Evolutionary conservation across 1,284 basidiomycete genomes (phyloP).

Genomic region (Ganoderma leucocontextum): DNA sequence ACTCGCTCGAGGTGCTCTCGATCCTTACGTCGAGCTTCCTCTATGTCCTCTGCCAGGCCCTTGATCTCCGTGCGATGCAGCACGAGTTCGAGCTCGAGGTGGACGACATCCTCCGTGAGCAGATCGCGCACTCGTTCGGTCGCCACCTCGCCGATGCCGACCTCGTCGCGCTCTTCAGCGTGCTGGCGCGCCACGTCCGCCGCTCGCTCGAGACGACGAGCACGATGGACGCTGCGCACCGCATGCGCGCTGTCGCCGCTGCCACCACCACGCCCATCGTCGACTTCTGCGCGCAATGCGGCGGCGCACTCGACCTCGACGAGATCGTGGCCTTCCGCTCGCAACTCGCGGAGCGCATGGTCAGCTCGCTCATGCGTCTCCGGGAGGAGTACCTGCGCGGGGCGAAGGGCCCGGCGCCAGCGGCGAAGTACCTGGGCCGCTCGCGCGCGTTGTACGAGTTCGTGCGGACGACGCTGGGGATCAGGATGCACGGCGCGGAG

Average conservation of each 20-base stretch:
- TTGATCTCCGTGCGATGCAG: conserved; percentile 81
- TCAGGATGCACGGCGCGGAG: conserved; percentile 79
- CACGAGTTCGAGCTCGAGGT: conserved; percentile 65
- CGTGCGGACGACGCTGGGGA: conserved; percentile 68
- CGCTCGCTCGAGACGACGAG: conserved; percentile 70
- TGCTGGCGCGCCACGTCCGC: conserved; percentile 52
- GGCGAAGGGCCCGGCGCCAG: conserved; percentile 62
- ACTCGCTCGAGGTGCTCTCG: conserved; percentile 78
- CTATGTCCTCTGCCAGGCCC: conserved; percentile 81
- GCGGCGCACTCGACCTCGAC: conserved; percentile 38
- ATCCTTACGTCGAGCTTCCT: conserved; percentile 80
- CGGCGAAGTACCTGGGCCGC: conserved; percentile 66
- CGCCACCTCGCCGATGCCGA: conserved; percentile 47
- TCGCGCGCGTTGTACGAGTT: conserved; percentile 77
- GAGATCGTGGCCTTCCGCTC: conserved; percentile 61
- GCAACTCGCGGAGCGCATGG: conserved; percentile 54
- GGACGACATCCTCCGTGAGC: conserved; percentile 56
- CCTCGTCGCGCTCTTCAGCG: conserved; percentile 42
- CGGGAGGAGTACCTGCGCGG: conserved; percentile 64
- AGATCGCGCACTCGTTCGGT: conserved; percentile 58
- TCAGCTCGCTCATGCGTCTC: conserved; percentile 56
- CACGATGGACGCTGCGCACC: conserved; percentile 71
- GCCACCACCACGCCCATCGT: conserved; percentile 68
- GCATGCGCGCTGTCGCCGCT: conserved; percentile 73
- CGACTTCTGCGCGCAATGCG: conserved; percentile 59